Evolutionary conservation across 805 yeast species (phyloP), one percentile per base, ranked within the genome.

Genomic region (Ogataea salicorniae): DNA sequence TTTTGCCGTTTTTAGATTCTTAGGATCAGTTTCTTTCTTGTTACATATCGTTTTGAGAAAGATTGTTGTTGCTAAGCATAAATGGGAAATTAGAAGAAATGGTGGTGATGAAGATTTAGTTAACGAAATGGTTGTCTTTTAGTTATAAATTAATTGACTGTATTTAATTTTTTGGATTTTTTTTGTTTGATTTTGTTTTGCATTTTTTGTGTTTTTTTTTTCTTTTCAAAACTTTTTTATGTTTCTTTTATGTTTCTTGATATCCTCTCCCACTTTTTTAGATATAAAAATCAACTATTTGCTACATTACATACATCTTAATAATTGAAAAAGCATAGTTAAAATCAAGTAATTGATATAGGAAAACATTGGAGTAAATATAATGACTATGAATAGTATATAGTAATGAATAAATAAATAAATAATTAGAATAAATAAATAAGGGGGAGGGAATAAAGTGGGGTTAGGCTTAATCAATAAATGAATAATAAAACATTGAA

Each of bases 11-110:
- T 77, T 90, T 66, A 79, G 98, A 68, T 96, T 91, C 1, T 46
- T 77, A 29, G 99, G 98, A 1, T 87, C 97, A 0, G 58, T 81
- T 37, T 76, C 82, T 1, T 94, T 83, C 70, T 73, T 94, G 58
- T 37, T 76, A 11, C 77, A 75, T 55, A 54, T 65, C 13, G 53
- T 53, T 4, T 42, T 70, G 16, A 66, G 73, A 47, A 63, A 53
- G 43, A 46, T 60, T 16, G 64, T 66, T 23, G 63, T 64, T 26
- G 54, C 63, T 7, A 55, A 59, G 41, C 58, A 62, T 51, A 67
- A 66, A 46, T 65, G 67, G 68, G 62, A 63, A 23, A 36, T 63
- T 17, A 57, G 52, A 31, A 56, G 55, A 29, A 41, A 31, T 4
- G 44, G 42, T 17, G 46, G 46, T 13, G 46, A 45, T 17, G 57